Base-by-base conservation (phyloP, 176 grass and related monocot genomes). In the Musa beccarii region DNA sequence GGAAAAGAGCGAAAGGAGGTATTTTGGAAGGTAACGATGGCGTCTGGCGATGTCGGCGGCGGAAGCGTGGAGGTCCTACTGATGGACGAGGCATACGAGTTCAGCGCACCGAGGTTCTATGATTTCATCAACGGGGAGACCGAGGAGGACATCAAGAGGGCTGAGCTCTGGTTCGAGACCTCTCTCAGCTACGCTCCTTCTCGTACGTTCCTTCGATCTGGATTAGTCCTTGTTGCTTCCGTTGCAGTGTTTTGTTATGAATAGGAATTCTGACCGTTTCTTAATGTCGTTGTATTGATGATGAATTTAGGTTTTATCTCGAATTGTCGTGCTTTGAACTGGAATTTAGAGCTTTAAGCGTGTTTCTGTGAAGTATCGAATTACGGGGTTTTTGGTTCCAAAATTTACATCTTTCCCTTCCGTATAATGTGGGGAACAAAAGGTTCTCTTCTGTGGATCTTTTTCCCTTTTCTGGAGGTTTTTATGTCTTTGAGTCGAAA, bases 111-210 rank as follows among this genome's bases (percentile, higher is more conserved):
- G 5, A 85, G 49, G 65, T 99, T 84, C 88, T 99, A 95, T 76
- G 89, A 99, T 75, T 95, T 99, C 81, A 26, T 76, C 73, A 66
- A 63, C 73, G 83, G 87, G 15, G 96, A 99, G 76, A 89, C 86
- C 34, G 80, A 92, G 22, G 86, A 86, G 51, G 76, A 85, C 2
- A 49, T 99, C 17, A 75, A 69, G 53, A 74, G 66, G 56, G 91
- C 91, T 19, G 96, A 95, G 83, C 50, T 83, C 54, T 99, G 96
- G 96, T 99, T 99, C 83, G 81, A 95, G 80, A 82, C 54, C 14
- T 59, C 79, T 69, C 20, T 66, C 69, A 92, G 91, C 76, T 81
- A 99, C 64, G 86, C 85, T 17, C 95, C 96, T n/a, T 99, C 96
- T 16, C 96, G 89, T 99, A 89, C 51, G 83, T 29, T 15, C 49